These are phyloP conservation scores for Rhizophlyctis rosea DNA, from an alignment of 192 early-diverging fungal genomes.

Conservation along the genomic window DNA sequence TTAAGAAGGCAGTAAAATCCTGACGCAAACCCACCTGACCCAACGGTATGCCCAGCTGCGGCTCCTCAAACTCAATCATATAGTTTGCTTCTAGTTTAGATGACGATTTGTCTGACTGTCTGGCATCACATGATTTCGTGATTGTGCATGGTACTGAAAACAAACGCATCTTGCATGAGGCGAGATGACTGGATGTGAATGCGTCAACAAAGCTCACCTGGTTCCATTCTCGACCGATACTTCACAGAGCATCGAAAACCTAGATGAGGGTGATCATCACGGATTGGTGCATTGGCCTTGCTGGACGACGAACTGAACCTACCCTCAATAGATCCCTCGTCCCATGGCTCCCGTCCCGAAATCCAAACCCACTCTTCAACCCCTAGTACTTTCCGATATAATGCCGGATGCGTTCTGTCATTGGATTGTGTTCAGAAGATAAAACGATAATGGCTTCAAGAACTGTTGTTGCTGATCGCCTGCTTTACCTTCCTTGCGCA, in stretches of 20 bases:
- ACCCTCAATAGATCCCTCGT: no score
- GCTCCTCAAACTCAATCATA: slow-evolving; percentile 47
- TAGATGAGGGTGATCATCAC: slow-evolving; percentile 33
- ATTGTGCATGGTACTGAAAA: neutral
- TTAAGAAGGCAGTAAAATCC: slow-evolving; percentile 42
- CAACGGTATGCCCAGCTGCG: slow-evolving; percentile 56
- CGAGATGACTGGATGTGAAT: neutral
- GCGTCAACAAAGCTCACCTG: slow-evolving; percentile 13
- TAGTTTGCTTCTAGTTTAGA: slow-evolving; percentile 19
- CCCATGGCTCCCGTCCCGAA: slow-evolving; percentile 5
- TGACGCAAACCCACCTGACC: slow-evolving; percentile 47
- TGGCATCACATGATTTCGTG: neutral
- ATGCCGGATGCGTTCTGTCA: slow-evolving; percentile 15
- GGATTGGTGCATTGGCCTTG: slow-evolving; percentile 10
- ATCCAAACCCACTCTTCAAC: slow-evolving; percentile 20
- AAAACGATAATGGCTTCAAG: slow-evolving; percentile 12
- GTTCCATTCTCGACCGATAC: slow-evolving; percentile 44
- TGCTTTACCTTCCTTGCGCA: slow-evolving; percentile 58
- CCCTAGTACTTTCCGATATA: slow-evolving; percentile 1
- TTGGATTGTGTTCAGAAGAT: slow-evolving; percentile 7
- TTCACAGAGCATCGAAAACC: no score
- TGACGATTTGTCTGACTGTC: no score
- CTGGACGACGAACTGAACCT: no score
- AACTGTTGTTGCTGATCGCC: neutral
- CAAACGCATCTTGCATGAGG: neutral